Evolutionary conservation across 768 basidiomycete species (phyloP), one percentile per base, ranked within the genome.

Genomic region (Galerina marginata): DNA sequence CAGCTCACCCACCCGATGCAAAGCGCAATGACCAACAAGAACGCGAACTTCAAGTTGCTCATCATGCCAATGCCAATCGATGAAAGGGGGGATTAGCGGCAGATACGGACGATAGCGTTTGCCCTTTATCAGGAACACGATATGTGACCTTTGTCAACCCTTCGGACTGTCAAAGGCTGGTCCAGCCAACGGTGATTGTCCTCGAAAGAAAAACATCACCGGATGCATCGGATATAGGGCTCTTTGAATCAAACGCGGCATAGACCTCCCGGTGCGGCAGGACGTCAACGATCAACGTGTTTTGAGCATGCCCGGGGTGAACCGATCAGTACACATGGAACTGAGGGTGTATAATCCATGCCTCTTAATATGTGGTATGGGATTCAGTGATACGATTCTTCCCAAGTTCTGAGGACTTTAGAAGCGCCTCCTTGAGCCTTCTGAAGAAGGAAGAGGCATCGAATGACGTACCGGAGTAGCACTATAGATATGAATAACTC

Each of bases 11-110:
- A 63, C 36, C 67, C 63, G 12, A 66, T 60, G 56, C 68, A 52
- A 36, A 67, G 29, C n/a, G 68, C 64, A 52, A 56, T 33, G 37
- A 76, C 54, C 36, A 71, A 57, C 20, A 74, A 65, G 51, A 72
- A 39, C 40, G 66, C 65, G 29, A 62, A 45, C 56, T 66, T 72
- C 44, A 67, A 33, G 63, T 68, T 53, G 60, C 63, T 67, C 43
- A 53, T 48, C 23, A 44, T 56, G 55, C 26, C 43, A 15, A 44
- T 56, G 55, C 26, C 43, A 15, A 40, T 56, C 58, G 63, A 60
- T 29, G 20, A 23, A 20, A 33, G 52, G 40, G 57, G 20, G 51
- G 45, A 42, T 36, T 25, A 37, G 58, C 44, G 12, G 42, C 33
- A 26, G 45, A 25, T 53, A 43, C 14, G 20, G 40, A 20, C 15